phyloP scores from a whole-genome alignment of 1,284 basidiomycete species.

The Mycosarcoma mackinlayi region DNA sequence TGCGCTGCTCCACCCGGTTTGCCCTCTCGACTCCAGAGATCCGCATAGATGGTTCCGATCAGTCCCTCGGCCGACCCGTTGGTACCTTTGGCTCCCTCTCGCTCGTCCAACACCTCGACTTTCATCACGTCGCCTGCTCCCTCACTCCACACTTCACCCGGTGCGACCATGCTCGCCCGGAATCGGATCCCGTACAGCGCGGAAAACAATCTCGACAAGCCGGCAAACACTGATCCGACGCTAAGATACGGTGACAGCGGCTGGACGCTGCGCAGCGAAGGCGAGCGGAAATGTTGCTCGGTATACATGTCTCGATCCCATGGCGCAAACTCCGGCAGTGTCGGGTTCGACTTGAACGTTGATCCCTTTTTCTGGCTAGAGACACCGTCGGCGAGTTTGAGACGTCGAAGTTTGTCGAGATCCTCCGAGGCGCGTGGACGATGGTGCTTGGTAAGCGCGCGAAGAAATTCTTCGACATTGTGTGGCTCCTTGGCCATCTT shows the following conservation, averaged over 20 bases:
- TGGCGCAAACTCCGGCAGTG: constrained; percentile 31
- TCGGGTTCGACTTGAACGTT: constrained; percentile 18
- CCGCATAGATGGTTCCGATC: constrained; percentile 93
- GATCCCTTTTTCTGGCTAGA: constrained; percentile 1
- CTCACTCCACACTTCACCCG: constrained; percentile 88
- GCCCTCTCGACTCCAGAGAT: constrained; percentile 84
- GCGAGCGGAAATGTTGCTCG: constrained; percentile 50
- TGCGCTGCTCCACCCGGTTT: constrained; percentile 94
- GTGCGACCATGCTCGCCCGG: constrained; percentile 57
- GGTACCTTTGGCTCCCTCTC: constrained; percentile 72
- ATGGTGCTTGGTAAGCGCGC: constrained; percentile 57
- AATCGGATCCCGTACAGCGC: constrained; percentile 64
- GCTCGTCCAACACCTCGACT: constrained; percentile 89
- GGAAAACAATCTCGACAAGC: constrained; percentile 61
- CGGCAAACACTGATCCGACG: constrained; percentile 64
- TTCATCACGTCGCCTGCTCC: constrained; percentile 78
- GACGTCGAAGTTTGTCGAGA: constrained; percentile 47
- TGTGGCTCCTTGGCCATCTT: constrained; percentile 65
- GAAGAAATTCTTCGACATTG: constrained; percentile 59
- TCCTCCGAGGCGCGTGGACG: constrained; percentile 49
- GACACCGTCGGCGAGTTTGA: constrained; percentile 38
- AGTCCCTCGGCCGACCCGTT: constrained; percentile 66
- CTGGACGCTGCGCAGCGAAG: constrained; percentile 39
- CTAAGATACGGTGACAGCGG: constrained; percentile 63
- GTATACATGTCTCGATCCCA: constrained; percentile 67